Conservation (phyloP, 352 stramenopile species). For the Phytophthora macrochlamydospora region DNA sequence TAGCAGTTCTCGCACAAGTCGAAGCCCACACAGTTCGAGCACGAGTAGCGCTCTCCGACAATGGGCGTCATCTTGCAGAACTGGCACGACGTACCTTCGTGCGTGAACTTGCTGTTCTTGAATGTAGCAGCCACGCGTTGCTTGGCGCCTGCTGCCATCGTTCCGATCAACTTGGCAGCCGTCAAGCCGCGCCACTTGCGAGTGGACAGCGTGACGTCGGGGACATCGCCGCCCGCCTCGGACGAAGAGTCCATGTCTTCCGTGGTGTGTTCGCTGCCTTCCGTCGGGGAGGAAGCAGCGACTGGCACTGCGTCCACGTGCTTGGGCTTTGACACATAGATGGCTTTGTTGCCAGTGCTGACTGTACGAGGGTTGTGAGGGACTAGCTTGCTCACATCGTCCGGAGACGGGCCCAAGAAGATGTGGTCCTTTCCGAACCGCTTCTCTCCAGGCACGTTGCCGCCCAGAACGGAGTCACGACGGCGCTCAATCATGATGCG, state of each 20-base stretch:
- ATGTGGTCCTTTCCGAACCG: constrained; percentile 71
- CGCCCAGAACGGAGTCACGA: constrained; percentile 62
- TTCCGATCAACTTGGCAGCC: constrained; percentile 75
- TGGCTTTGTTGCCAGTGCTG: constrained; percentile 62
- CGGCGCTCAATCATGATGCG: constrained; percentile 81
- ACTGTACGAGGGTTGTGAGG: constrained; percentile 60
- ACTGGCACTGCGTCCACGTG: constrained; percentile 20
- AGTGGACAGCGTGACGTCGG: constrained; percentile 27
- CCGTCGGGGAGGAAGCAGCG: constrained; percentile 24
- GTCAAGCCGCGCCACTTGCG: constrained; percentile 66
- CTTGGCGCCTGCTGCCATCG: constrained; percentile 69
- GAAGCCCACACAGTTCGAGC: constrained; percentile 79
- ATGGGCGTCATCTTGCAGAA: constrained; percentile 84
- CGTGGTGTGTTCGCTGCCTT: constrained; percentile 34
- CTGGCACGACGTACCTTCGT: constrained; percentile 81
- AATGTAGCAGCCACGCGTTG: constrained; percentile 73
- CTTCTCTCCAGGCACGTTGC: constrained; percentile 57
- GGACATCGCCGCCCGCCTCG: constrained; percentile 23
- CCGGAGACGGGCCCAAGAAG: constrained; percentile 66
- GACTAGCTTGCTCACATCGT: constrained; percentile 78
- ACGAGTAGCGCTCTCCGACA: constrained; percentile 76
- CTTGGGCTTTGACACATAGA: constrained; percentile 75
- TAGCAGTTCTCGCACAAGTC: constrained; percentile 87
- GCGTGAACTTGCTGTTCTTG: constrained; percentile 67
- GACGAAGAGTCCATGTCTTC: constrained; percentile 34